These are phyloP conservation scores for Epichloe sibirici DNA, from an alignment of 2,329 filamentous ascomycete genomes.

Conservation along the genomic window DNA sequence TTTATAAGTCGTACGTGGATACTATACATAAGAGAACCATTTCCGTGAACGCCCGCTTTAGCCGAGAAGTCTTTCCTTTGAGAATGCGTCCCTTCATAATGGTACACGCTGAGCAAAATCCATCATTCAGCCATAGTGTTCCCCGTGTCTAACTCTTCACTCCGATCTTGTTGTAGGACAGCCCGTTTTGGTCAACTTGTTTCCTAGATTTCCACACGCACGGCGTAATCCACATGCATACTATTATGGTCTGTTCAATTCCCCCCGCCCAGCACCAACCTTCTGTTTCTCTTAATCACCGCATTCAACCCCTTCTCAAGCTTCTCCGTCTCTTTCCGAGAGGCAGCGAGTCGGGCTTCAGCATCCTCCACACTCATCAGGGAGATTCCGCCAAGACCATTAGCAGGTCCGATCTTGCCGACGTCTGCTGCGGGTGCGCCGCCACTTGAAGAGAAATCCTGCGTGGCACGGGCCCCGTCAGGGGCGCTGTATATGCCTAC, in stretches of 20 bases:
- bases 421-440: constrained; percentile 14
- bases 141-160: no score
- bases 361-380: constrained; percentile 52
- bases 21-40: no score
- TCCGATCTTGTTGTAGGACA: no score
- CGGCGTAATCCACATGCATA: no score
- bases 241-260: constrained; percentile 8
- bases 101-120: no score
- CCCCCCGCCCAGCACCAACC: constrained; percentile 32
- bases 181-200: no score
- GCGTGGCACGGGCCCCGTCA: constrained; percentile 22
- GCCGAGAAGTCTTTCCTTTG: no score
- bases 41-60: no score
- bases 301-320: constrained; percentile 49
- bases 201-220: no score
- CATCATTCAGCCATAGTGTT: no score
- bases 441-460: constrained; percentile 21
- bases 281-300: constrained; percentile 47
- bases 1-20: no score
- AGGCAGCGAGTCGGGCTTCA: constrained; percentile 39
- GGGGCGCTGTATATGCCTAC: constrained; percentile 31
- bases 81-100: no score
- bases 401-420: constrained; percentile 17
- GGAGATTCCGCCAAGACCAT: constrained; percentile 31
- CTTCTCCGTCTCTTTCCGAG: constrained; percentile 47